Evolutionary conservation across 768 basidiomycete genomes (phyloP).

Genomic region (Calvatia gigantea): DNA sequence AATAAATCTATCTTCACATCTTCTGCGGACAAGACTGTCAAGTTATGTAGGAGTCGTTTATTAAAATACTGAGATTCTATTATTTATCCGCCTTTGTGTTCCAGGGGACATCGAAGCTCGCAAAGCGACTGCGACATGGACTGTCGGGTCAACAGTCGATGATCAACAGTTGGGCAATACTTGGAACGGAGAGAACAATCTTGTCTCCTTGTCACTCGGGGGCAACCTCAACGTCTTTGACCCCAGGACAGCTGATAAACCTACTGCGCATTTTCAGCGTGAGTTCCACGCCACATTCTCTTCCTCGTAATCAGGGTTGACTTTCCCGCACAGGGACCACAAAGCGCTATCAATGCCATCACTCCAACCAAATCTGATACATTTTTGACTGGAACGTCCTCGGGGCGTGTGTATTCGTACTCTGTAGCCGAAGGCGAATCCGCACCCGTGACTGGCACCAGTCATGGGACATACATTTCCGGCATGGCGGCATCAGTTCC

Average conservation of each 20-base stretch:
- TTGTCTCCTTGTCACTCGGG: slow-evolving; percentile 81
- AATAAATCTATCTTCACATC: slow-evolving; percentile 76
- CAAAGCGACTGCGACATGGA: slow-evolving; percentile 67
- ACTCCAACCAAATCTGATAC: slow-evolving; percentile 42
- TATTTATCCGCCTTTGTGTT: neutral
- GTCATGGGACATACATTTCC: slow-evolving; percentile 70
- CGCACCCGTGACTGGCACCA: slow-evolving; percentile 49
- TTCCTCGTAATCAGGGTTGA: neutral
- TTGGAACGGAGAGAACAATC: slow-evolving; percentile 69
- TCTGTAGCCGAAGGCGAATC: slow-evolving; percentile 45
- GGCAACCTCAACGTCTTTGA: slow-evolving; percentile 86
- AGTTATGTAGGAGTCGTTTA: slow-evolving; percentile 57
- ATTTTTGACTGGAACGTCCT: slow-evolving; percentile 78
- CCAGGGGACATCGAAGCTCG: slow-evolving; percentile 79
- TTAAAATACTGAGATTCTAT: neutral
- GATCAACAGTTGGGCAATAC: slow-evolving; percentile 87
- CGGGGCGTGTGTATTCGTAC: slow-evolving; percentile 72
- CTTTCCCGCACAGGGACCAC: slow-evolving; percentile 55
- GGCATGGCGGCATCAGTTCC: slow-evolving; percentile 46
- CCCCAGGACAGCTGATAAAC: slow-evolving; percentile 58
- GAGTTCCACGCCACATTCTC: neutral
- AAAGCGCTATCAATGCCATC: slow-evolving; percentile 74
- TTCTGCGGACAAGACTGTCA: slow-evolving; percentile 84
- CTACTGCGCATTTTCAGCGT: slow-evolving; percentile 62
- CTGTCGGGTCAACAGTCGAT: slow-evolving; percentile 66